Percentiles rank a stretch among this genome's conserved stretches.
phyloP scores from a whole-genome alignment of 2,329 filamentous ascomycete genomes.

The Aotearoamyces nothofagi region DNA sequence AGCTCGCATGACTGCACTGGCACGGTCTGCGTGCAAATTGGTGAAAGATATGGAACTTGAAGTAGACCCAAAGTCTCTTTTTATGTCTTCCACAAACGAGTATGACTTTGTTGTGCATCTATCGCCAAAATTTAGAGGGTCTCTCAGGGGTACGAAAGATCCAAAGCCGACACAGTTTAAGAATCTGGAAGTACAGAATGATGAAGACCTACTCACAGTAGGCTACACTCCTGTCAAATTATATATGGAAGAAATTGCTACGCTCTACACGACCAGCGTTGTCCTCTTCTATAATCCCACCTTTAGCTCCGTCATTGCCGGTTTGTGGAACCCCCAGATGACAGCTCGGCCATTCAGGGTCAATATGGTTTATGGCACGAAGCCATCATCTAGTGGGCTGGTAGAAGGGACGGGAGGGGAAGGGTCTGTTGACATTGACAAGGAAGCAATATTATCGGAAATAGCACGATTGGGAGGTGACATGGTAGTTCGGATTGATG shows the following conservation, averaged over 20 bases:
- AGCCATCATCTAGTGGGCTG: too few species aligned
- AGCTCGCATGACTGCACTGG: slow-evolving; percentile 66
- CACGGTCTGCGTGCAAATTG: slow-evolving; percentile 56
- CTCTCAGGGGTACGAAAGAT: slow-evolving; percentile 21
- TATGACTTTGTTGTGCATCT: slow-evolving; percentile 81
- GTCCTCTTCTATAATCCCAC: slow-evolving; percentile 64
- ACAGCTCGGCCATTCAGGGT: slow-evolving; percentile 45
- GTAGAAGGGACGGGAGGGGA: slow-evolving; percentile 23
- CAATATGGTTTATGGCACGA: slow-evolving; percentile 52
- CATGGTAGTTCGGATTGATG: slow-evolving; percentile 52
- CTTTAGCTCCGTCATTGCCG: slow-evolving; percentile 41
- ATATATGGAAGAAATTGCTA: slow-evolving; percentile 52
- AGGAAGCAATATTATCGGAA: slow-evolving; percentile 52
- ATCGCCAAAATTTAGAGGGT: slow-evolving; percentile 17
- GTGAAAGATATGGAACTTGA: slow-evolving; percentile 35
- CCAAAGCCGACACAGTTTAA: slow-evolving; percentile 47
- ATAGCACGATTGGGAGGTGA: slow-evolving; percentile 54
- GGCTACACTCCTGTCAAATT: slow-evolving; percentile 44
- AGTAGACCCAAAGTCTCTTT: slow-evolving; percentile 45
- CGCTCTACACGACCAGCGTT: slow-evolving; percentile 50
- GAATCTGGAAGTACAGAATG: slow-evolving; percentile 54
- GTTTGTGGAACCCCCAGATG: slow-evolving; percentile 47
- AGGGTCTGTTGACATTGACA: slow-evolving; percentile 46
- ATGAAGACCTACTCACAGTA: slow-evolving; percentile 24
- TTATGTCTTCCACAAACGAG: slow-evolving; percentile 56